A percentile compares a stretch with the other conserved stretches of the same genome.
These are phyloP conservation scores for Pythium aquatile DNA, from an alignment of 352 stramenopile species.

Conservation along the genomic window DNA sequence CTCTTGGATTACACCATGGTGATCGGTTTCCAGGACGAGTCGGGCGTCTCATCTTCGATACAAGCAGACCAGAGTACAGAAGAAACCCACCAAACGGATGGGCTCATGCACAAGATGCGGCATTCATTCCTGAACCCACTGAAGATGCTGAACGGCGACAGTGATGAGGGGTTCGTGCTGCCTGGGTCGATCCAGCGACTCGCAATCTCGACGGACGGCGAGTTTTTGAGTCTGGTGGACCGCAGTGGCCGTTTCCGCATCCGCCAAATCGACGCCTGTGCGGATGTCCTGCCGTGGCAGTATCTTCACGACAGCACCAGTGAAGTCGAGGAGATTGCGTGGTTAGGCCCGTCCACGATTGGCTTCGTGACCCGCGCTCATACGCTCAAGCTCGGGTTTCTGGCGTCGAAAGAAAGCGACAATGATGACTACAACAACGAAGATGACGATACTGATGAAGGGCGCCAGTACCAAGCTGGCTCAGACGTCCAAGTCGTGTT, in stretches of 20 bases:
- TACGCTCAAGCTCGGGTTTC: not conserved
- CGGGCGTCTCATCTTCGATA: not conserved
- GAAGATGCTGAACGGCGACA: slow-evolving; percentile 18
- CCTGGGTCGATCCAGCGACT: slow-evolving; percentile 23
- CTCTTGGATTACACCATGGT: slow-evolving; percentile 74
- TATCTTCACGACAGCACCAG: slow-evolving; percentile 15
- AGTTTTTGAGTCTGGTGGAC: slow-evolving; percentile 60
- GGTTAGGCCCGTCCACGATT: slow-evolving; percentile 12
- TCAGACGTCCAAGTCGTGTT: slow-evolving; percentile 1
- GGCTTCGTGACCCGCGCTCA: slow-evolving; percentile 11
- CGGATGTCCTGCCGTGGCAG: slow-evolving; percentile 59
- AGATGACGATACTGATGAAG: not conserved
- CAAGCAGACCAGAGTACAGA: not conserved
- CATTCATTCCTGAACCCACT: slow-evolving; percentile 26
- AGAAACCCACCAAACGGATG: not conserved
- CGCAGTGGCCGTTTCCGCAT: slow-evolving; percentile 41
- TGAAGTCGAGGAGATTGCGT: slow-evolving; percentile 18
- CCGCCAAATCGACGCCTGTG: slow-evolving; percentile 62
- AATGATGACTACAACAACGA: not conserved
- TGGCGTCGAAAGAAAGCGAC: slow-evolving; percentile 11
- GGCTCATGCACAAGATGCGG: slow-evolving; percentile 16
- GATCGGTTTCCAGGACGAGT: slow-evolving; percentile 23
- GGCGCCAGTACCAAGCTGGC: not conserved
- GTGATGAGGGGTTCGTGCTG: slow-evolving; percentile 8
- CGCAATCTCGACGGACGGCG: slow-evolving; percentile 43